Base-by-base conservation (phyloP, 1,284 basidiomycete species). In the Cystobasidium pallidum region DNA sequence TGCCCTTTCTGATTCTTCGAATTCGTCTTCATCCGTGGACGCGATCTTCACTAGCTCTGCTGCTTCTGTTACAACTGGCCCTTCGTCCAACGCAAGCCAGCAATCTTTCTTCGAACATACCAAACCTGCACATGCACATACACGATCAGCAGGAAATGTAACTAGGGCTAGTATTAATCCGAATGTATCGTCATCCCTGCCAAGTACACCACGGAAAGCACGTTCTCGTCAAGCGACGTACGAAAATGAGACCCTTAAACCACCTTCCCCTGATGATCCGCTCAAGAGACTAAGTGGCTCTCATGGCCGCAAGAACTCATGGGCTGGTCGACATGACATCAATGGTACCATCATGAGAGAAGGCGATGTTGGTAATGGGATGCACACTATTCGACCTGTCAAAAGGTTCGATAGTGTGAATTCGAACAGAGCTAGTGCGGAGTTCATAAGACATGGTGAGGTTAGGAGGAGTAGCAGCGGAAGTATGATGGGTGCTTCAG, bases 331-430 rank as follows among this genome's bases (percentile, higher is more conserved):
- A 47, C 86, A 87, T 76, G 86, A 86, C 39, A 80, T 79, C 67
- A 81, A 86, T 51, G 93, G 92, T 2, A 93, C 91, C 0, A 83
- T 92, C 0, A 83, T 94, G 75, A 85, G 85, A 41, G 88, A 88
- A 76, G 91, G 88, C 6, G 92, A 94, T 81, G 81, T 95, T 8
- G 92, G 91, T 6, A 89, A 85, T 72, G 92, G 92, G 80, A 83
- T 54, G 75, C 82, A 91, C 77, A 95, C 93, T 0, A 91, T 96
- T 77, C 86, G 93, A 70, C 94, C 94, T 0, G 88, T 95, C 75
- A 94, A 94, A 84, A 92, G 91, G 78, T 88, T 94, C 26, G 92
- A 96, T 79, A 86, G 88, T 0, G 84, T 85, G 3, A 88, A 88
- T 13, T 92, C 91, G 0, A 82, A 92, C n/a, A 84, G 88, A 72